phyloP scores from a whole-genome alignment of 2,329 filamentous ascomycete species.

The Amauroascus niger region DNA sequence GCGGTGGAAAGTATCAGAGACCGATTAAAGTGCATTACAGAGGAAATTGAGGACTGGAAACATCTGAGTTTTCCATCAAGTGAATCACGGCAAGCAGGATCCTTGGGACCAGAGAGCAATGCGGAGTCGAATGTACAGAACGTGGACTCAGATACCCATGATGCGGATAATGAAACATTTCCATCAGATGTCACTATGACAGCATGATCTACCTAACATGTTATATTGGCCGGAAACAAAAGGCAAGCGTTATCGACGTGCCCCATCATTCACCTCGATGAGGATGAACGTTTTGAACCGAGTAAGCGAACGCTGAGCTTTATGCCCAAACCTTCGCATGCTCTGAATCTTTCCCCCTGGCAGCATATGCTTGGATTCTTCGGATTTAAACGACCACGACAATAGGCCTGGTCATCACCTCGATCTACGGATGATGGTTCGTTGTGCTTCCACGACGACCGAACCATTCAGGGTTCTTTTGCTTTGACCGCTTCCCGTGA shows the following conservation, averaged over 20 bases:
- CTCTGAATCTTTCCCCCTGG: neutral
- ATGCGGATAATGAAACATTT: neutral
- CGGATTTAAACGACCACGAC: neutral
- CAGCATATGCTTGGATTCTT: neutral
- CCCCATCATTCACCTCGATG: too few species aligned
- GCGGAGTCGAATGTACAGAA: neutral
- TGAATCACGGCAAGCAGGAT: constrained; percentile 19
- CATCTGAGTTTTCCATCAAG: constrained; percentile 59
- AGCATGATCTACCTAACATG: neutral
- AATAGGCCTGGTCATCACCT: neutral
- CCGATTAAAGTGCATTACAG: constrained; percentile 76
- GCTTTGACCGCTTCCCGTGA: constrained; percentile 13
- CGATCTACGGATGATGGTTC: neutral
- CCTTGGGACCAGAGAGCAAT: neutral
- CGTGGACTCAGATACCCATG: neutral
- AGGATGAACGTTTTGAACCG: too few species aligned
- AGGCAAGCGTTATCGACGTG: too few species aligned
- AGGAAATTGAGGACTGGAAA: constrained; percentile 92
- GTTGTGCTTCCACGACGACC: neutral
- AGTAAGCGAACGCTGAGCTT: too few species aligned
- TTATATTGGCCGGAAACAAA: too few species aligned
- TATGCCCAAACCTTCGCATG: neutral
- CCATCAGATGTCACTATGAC: constrained; percentile 1
- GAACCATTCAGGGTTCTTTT: neutral
- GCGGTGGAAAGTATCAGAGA: constrained; percentile 94